These are phyloP conservation scores for Sporisorium reilianum DNA, from an alignment of 1,284 basidiomycete species.

Conservation along the genomic window DNA sequence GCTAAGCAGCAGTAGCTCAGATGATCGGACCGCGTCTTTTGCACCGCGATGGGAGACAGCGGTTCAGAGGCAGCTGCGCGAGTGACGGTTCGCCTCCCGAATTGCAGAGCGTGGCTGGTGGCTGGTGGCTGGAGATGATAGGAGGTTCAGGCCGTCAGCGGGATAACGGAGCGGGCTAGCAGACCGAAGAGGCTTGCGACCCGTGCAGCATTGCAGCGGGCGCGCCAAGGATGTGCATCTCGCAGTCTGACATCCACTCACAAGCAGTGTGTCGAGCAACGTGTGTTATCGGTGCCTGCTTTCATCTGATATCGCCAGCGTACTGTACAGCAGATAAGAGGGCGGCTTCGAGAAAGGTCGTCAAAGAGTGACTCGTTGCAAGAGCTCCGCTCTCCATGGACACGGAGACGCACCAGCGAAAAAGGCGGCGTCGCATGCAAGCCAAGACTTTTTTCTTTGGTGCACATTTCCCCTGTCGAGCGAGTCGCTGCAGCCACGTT, in stretches of 20 bases:
- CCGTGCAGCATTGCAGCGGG: not conserved
- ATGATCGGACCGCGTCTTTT: too few species aligned
- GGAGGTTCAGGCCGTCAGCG: not conserved
- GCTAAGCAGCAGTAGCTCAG: not conserved
- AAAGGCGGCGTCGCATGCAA: not conserved
- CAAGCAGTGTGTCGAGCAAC: too few species aligned
- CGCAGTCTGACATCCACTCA: too few species aligned
- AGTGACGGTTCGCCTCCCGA: not conserved
- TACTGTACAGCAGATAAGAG: too few species aligned
- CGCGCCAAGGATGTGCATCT: not conserved
- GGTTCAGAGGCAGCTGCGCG: too few species aligned
- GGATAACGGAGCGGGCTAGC: not conserved
- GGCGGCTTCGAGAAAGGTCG: too few species aligned
- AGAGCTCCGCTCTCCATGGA: too few species aligned
- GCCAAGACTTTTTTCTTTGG: not conserved
- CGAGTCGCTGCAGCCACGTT: constrained; percentile 1
- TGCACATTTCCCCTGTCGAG: not conserved
- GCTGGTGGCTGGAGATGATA: not conserved
- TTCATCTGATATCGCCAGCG: not conserved
- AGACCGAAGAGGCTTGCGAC: not conserved
- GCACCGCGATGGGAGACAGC: too few species aligned
- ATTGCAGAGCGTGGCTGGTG: not conserved
- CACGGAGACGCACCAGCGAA: too few species aligned
- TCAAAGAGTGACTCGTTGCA: too few species aligned
- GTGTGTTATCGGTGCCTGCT: not conserved